phyloP scores from a whole-genome alignment of 1,284 basidiomycete species.

The Peniophora sp. region DNA sequence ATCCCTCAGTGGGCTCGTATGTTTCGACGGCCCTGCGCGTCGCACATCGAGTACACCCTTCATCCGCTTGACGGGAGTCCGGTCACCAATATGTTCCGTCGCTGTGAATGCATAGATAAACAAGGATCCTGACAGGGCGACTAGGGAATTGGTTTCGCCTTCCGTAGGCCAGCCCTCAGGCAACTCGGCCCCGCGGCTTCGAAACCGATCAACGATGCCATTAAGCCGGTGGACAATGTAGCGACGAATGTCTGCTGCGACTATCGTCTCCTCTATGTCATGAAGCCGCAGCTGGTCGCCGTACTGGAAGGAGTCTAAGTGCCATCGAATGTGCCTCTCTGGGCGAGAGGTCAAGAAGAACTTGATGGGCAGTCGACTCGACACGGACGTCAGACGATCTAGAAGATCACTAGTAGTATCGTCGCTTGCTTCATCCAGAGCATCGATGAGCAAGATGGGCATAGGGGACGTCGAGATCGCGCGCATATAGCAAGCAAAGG shows the following conservation, averaged over 20 bases:
- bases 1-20: background rate
- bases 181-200: background rate
- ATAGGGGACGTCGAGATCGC: background rate
- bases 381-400: background rate
- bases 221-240: background rate
- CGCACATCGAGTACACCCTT: background rate
- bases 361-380: background rate
- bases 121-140: background rate
- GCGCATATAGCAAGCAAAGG: background rate
- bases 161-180: background rate
- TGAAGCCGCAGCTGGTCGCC: background rate
- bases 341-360: background rate
- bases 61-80: background rate
- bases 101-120: background rate
- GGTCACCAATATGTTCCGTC: background rate
- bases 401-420: background rate
- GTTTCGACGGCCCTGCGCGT: background rate
- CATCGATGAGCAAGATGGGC: background rate
- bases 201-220: background rate
- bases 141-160: background rate
- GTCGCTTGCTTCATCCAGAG: background rate
- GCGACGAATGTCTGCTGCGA: background rate
- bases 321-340: background rate
- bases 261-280: background rate
- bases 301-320: background rate